phyloP scores from a whole-genome alignment of 75 land plant species.

The Picea glauca region DNA sequence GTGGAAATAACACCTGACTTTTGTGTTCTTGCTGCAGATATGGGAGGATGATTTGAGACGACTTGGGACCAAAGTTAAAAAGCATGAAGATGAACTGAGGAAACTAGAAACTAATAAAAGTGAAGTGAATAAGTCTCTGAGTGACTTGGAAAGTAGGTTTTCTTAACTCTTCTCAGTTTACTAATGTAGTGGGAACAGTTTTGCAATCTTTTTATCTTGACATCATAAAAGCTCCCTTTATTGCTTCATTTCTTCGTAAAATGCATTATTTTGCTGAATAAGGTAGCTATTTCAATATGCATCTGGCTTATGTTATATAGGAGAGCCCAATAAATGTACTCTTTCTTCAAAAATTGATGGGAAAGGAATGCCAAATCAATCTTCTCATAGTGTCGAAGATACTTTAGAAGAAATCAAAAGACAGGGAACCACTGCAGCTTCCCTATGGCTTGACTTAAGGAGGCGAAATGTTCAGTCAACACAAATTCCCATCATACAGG shows the following conservation, averaged over 20 bases:
- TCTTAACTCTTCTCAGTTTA: too few relatives aligned
- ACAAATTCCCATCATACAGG: slow-evolving; percentile 19
- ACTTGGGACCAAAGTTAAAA: background rate
- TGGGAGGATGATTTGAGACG: background rate
- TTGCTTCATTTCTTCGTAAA: background rate
- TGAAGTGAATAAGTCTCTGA: background rate
- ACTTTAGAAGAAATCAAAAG: slow-evolving; percentile 34
- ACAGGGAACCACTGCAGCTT: slow-evolving; percentile 49
- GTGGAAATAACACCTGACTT: background rate
- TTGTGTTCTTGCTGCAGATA: background rate
- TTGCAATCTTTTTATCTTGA: background rate
- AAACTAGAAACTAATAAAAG: background rate
- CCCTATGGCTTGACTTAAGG: slow-evolving; percentile 24
- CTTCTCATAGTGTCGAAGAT: slow-evolving; percentile 5
- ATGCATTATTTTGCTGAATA: background rate
- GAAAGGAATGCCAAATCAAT: background rate
- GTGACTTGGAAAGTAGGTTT: background rate
- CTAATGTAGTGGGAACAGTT: background rate
- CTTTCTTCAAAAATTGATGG: background rate
- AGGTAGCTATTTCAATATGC: background rate
- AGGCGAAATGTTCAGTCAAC: slow-evolving; percentile 15
- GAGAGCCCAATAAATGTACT: background rate
- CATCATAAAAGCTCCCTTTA: background rate
- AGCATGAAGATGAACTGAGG: background rate
- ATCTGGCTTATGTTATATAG: background rate